Percentiles rank a stretch among this genome's conserved stretches.
Evolutionary conservation across 2,329 filamentous ascomycete species (phyloP).

Genomic region (Pseudogymnoascus sp.): DNA sequence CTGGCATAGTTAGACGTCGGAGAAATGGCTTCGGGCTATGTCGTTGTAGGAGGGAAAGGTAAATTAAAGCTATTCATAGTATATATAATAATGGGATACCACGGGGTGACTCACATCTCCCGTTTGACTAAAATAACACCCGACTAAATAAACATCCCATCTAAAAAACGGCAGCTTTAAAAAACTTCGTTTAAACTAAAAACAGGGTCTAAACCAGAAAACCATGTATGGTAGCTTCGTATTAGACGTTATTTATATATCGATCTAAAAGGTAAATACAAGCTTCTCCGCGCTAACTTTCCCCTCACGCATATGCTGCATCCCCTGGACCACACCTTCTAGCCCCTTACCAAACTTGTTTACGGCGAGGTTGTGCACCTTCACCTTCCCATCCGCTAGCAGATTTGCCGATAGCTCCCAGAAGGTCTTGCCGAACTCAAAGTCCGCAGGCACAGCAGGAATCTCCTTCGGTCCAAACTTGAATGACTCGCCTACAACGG

Average conservation of each 20-base stretch:
- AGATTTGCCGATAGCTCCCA: conserved; percentile 30
- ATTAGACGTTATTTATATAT: neutral
- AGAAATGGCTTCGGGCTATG: neutral
- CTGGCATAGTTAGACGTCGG: neutral
- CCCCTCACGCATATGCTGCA: conserved; percentile 22
- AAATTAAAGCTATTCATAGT: neutral
- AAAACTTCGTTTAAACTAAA: neutral
- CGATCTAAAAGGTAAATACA: conserved; percentile 34
- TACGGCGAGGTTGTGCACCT: conserved; percentile 26
- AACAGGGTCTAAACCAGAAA: neutral
- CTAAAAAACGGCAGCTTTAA: neutral
- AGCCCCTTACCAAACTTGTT: conserved; percentile 27
- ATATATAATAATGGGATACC: neutral
- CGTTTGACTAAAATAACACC: neutral
- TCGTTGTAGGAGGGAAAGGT: neutral
- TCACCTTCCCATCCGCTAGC: conserved; percentile 32
- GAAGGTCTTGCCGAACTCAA: conserved; percentile 33
- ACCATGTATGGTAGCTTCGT: neutral
- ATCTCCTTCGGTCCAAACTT: conserved; percentile 16
- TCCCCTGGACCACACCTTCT: conserved; percentile 23
- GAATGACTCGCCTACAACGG: conserved; percentile 33
- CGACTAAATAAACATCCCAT: neutral
- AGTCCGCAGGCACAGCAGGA: conserved; percentile 25
- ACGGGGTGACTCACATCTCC: neutral
- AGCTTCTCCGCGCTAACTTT: conserved; percentile 38